Conservation (phyloP, 2,329 filamentous ascomycete genomes). For the Colletotrichum destructivum region DNA sequence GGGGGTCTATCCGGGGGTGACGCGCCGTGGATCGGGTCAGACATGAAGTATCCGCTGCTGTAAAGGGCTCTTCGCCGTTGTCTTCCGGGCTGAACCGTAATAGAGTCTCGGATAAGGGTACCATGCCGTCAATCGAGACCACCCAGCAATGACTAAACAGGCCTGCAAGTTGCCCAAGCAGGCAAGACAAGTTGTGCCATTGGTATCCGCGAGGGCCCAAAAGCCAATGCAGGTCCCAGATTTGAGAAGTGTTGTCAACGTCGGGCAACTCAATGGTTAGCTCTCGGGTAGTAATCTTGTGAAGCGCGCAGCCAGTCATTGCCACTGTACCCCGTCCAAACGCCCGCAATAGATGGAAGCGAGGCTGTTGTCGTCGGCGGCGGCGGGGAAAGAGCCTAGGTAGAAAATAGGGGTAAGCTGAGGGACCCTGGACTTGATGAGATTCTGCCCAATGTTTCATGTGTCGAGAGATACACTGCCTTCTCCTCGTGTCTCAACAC, state of each 20-base stretch:
- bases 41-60: background rate
- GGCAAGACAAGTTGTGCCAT: background rate
- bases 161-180: slow-evolving; percentile 10
- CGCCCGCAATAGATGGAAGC: slow-evolving; percentile 10
- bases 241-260: background rate
- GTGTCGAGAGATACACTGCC: background rate
- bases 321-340: background rate
- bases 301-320: background rate
- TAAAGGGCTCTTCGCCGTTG: background rate
- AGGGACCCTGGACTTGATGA: background rate
- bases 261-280: background rate
- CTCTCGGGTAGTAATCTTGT: background rate
- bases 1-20: background rate
- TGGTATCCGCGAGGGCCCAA: background rate
- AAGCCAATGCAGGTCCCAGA: background rate
- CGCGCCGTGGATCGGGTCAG: background rate
- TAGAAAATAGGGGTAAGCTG: slow-evolving; percentile 11
- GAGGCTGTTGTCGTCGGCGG: background rate
- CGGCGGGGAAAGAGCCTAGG: slow-evolving; percentile 14
- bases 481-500: background rate
- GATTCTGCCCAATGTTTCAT: background rate
- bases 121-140: slow-evolving; percentile 4
- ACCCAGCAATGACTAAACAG: background rate
- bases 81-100: background rate
- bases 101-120: background rate